Evolutionary conservation across 1,284 basidiomycete genomes (phyloP).

Genomic region (Moesziomyces aphidis): DNA sequence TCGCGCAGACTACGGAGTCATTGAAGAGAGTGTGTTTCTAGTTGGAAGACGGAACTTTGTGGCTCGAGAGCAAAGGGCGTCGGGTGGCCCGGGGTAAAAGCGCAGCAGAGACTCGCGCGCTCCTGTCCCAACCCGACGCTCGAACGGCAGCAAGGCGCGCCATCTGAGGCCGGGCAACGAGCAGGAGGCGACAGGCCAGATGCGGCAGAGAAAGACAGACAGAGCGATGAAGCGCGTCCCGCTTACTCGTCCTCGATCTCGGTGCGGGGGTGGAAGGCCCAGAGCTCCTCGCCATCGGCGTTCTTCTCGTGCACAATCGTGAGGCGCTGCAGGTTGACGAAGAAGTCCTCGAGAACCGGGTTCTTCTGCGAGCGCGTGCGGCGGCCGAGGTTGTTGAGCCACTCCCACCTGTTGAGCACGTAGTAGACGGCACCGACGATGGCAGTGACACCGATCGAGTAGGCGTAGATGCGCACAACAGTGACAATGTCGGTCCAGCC

Average conservation of each 20-base stretch:
- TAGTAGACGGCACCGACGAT: constrained; percentile 71
- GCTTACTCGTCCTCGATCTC: constrained; percentile 66
- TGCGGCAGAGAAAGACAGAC: background rate
- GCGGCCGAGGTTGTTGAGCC: constrained; percentile 72
- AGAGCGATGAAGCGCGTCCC: background rate
- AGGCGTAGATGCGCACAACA: constrained; percentile 72
- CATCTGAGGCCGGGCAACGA: background rate
- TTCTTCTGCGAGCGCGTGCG: constrained; percentile 70
- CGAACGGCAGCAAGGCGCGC: constrained; percentile 7
- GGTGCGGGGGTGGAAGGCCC: constrained; percentile 66
- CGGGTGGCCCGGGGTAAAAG: constrained; percentile 17
- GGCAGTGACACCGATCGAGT: constrained; percentile 72
- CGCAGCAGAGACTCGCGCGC: background rate
- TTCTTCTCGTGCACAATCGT: constrained; percentile 72
- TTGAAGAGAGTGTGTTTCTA: constrained; percentile 43
- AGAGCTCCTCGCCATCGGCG: constrained; percentile 62
- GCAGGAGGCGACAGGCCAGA: background rate
- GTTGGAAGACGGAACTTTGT: constrained; percentile 30
- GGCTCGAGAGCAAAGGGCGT: constrained; percentile 12
- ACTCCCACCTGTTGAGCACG: constrained; percentile 69
- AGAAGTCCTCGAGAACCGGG: constrained; percentile 71
- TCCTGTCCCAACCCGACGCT: constrained; percentile 6
- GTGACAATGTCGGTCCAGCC: constrained; percentile 72
- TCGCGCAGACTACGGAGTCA: constrained; percentile 3
- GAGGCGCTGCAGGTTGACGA: constrained; percentile 71